phyloP scores from a whole-genome alignment of 2,329 filamentous ascomycete species.

The Tolypocladium pustulatum region DNA sequence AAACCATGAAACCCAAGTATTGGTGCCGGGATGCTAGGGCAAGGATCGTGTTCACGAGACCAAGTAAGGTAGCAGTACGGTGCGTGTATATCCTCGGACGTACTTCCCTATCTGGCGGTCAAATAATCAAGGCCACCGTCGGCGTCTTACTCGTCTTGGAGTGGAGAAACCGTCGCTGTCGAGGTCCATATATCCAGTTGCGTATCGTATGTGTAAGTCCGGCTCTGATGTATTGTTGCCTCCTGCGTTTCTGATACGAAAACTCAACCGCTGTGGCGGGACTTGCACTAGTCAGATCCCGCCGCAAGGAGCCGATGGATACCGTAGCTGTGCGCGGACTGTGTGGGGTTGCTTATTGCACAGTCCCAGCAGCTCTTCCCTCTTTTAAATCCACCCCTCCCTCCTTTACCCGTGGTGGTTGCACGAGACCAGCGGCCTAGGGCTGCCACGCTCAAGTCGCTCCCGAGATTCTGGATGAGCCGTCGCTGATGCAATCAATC shows the following conservation, averaged over 20 bases:
- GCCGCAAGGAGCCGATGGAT: neutral
- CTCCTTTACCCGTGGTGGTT: neutral
- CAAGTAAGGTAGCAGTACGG: neutral
- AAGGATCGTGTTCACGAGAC: neutral
- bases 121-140: neutral
- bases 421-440: neutral
- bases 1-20: neutral
- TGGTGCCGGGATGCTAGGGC: neutral
- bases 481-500: neutral
- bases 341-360: neutral
- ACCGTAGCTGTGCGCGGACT: neutral
- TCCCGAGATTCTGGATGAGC: neutral
- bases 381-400: neutral
- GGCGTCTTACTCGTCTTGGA: neutral
- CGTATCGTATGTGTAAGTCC: neutral
- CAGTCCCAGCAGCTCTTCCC: neutral
- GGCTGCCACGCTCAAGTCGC: neutral
- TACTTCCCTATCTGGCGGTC: neutral
- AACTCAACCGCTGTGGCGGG: constrained; percentile 2
- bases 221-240: neutral
- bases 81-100: neutral
- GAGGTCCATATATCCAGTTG: neutral
- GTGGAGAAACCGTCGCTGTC: neutral
- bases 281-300: constrained; percentile 1
- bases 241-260: neutral